Conservation (phyloP, 345 rosid species). For the Eucalyptus cladocalyx region DNA sequence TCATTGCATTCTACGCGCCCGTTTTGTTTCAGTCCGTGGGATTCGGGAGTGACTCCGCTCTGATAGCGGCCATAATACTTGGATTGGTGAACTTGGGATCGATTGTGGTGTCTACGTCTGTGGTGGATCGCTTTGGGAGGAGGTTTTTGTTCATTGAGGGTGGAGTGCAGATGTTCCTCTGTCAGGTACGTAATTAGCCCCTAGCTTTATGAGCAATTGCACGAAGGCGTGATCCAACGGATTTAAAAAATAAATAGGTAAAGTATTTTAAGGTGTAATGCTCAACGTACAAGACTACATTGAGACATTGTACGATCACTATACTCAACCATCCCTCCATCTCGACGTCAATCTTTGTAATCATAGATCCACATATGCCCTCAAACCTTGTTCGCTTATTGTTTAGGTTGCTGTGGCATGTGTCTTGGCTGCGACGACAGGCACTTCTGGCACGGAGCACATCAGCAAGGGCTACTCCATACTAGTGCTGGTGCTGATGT, state of each 20-base stretch:
- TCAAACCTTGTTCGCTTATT: background rate
- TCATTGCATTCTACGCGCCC: conserved; percentile 82
- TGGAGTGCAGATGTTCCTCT: conserved; percentile 53
- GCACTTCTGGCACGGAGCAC: conserved; percentile 26
- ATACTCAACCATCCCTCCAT: background rate
- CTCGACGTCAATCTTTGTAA: background rate
- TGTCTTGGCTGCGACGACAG: conserved; percentile 22
- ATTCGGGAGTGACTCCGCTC: conserved; percentile 53
- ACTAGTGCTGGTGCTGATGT: conserved; percentile 31
- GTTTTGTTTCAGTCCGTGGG: conserved; percentile 68
- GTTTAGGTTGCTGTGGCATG: conserved; percentile 15
- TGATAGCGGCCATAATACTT: conserved; percentile 50
- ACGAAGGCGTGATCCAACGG: background rate
- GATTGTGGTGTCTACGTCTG: conserved; percentile 35
- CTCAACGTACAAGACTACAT: background rate
- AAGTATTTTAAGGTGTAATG: background rate
- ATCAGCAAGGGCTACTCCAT: conserved; percentile 25
- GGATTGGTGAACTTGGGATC: conserved; percentile 66
- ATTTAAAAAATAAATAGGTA: background rate
- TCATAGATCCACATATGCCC: background rate
- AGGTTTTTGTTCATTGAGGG: conserved; percentile 59
- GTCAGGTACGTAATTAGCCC: conserved; percentile 30
- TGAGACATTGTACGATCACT: background rate
- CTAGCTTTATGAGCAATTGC: background rate
- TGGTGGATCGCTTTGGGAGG: conserved; percentile 69